Base-by-base conservation (phyloP, 2,329 filamentous ascomycete species). In the Sporothrix dimorphospora region DNA sequence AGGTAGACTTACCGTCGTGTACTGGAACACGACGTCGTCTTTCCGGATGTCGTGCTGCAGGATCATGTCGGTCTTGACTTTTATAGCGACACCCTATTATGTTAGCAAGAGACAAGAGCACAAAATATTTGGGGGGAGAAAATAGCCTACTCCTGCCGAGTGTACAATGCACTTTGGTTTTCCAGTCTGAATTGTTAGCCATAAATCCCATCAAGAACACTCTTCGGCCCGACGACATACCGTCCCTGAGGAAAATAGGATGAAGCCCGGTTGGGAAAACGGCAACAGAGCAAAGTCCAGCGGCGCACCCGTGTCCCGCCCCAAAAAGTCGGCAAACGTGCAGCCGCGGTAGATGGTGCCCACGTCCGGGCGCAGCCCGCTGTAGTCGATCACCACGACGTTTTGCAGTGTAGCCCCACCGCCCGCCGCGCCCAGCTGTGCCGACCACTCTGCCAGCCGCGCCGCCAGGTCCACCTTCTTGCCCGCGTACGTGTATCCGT, bases 31-130 rank as follows among this genome's bases (percentile, higher is more conserved):
- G 3, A 72, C 71, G 11, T 73, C 71, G 40, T 38, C 53, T 1
- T 19, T n/a, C 9, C 72, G 47, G 12, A 72, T 65, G 68, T 73
- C 72, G 27, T 73, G 71, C 24, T 72, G 70, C 14, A 73, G 19
- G n/a, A 72, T 34, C 70, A 70, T 72, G 53, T 73, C 72, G n/a
- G 67, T 38, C 61, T 72, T 49, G 4, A 72, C 72, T 53, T 73
- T 72, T 2, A 73, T 14, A 0, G 55, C 66, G 1, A 63, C 70
- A 3, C 72, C 72, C 72, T 73, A n/a, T 24, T 16, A 9, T 34
- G 53, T 70, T 16, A 70, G 53, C 19, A 30, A 27, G 70, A 70
- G 9, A 68, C 16, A 8, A n/a, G n/a, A n/a, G 4, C 9, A 19
- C 30, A 27, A 12, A 47, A 47, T 2, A 16, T 3, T 0, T 9